Evolutionary conservation across 805 yeast species (phyloP), one percentile per base, ranked within the genome.

Genomic region (Peterozyma toletana): DNA sequence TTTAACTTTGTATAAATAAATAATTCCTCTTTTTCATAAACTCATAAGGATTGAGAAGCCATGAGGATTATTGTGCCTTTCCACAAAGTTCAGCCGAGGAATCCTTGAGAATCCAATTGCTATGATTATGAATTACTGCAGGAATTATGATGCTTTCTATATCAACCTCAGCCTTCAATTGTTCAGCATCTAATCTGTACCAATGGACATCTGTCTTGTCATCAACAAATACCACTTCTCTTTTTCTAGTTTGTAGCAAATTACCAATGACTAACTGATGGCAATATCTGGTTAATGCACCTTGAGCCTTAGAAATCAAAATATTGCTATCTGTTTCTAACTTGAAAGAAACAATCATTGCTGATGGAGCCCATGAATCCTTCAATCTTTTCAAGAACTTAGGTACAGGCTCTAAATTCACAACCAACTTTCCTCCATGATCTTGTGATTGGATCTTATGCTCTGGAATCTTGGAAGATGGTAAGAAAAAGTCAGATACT

Each of bases 241-340:
- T 68, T 62, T 89, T 91, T 56, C 99, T 78, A 0, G 95, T 83
- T 57, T 90, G 96, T 49, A 93, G 67, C 50, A 93, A 65, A 57
- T 93, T 93, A 3, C 99, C 99, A 59, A 93, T 89, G 11, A 93
- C 99, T 43, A 93, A 66, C 62, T 91, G 97, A 63, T 93, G 99
- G 48, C 80, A 84, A 62, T 93, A 93, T 47, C 96, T 72, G 27
- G 77, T 77, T 47, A 93, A 71, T 0, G 99, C 97, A 46, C 75
- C 79, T 41, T 69, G 68, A 10, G 96, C 86, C 64, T 93, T 93
- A 45, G 73, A 68, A 39, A 89, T 71, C 50, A 93, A 67, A 18
- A 93, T 77, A 9, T 67, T 52, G 44, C 64, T 59, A 60, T 93
- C 99, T 0, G 99, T 93, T 58, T 93, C 99, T 41, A 93, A 73